Evolutionary conservation across 768 basidiomycete species (phyloP).

Genomic region (Russula sp.): DNA sequence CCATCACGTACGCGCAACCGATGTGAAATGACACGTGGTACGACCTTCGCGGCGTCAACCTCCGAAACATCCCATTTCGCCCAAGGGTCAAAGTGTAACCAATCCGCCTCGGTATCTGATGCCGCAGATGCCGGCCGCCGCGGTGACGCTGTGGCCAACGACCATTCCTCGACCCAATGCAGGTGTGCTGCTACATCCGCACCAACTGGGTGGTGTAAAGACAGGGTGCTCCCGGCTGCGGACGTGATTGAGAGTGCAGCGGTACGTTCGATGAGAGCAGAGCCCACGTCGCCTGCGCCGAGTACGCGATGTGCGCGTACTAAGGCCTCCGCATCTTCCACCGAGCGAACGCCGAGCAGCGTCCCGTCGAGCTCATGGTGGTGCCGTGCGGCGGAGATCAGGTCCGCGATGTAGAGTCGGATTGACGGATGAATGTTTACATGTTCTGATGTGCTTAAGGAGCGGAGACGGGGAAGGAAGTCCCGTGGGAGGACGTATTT

Average conservation of each 20-base stretch:
- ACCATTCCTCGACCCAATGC: slow-evolving; percentile 9
- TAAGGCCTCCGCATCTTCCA: slow-evolving; percentile 64
- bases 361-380: slow-evolving; percentile 66
- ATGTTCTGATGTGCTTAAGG: slow-evolving; percentile 28
- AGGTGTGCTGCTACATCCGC: slow-evolving; percentile 2
- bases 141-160: not conserved
- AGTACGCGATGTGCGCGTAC: slow-evolving; percentile 65
- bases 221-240: slow-evolving; percentile 9
- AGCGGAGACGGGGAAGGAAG: slow-evolving; percentile 35
- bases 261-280: slow-evolving; percentile 48
- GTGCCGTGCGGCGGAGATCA: slow-evolving; percentile 72
- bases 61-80: slow-evolving; percentile 60
- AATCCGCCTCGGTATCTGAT: slow-evolving; percentile 10
- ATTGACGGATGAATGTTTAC: slow-evolving; percentile 43
- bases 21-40: slow-evolving; percentile 72
- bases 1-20: slow-evolving; percentile 68
- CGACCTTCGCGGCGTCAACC: slow-evolving; percentile 69
- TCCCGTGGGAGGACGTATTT: slow-evolving; percentile 33
- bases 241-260: slow-evolving; percentile 22
- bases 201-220: slow-evolving; percentile 7
- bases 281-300: slow-evolving; percentile 57
- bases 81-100: slow-evolving; percentile 32
- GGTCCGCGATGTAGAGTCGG: slow-evolving; percentile 63
- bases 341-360: slow-evolving; percentile 58
- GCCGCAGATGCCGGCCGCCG: not conserved